Evolutionary conservation across 257 asterid species (phyloP).

Genomic region (Lavandula angustifolia): DNA sequence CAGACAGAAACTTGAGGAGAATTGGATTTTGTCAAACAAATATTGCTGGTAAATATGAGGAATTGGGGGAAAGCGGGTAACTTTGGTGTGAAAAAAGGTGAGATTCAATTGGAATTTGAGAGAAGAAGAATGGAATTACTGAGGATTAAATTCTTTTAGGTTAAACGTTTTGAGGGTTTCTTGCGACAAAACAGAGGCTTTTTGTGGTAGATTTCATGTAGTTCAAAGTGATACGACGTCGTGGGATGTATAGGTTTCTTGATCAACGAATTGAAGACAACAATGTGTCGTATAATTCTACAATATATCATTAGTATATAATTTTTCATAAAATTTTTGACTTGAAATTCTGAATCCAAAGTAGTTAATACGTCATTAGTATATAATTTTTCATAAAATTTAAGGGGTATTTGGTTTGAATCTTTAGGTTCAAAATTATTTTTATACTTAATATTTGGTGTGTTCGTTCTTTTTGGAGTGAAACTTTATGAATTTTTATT

Average conservation of each 20-base stretch:
- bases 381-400: too few relatives aligned
- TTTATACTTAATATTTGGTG: too few relatives aligned
- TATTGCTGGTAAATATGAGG: conserved; percentile 24
- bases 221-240: background rate
- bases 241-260: background rate
- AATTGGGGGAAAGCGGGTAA: conserved; percentile 15
- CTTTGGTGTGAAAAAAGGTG: conserved; percentile 3
- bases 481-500: too few relatives aligned
- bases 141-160: conserved; percentile 12
- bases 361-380: too few relatives aligned
- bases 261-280: conserved; percentile 12
- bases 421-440: too few relatives aligned
- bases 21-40: conserved; percentile 22
- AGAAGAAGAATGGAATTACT: conserved; percentile 1
- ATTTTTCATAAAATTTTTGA: too few relatives aligned
- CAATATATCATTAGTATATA: too few relatives aligned
- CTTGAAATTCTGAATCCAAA: too few relatives aligned
- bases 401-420: too few relatives aligned
- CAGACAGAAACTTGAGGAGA: conserved; percentile 27
- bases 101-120: conserved; percentile 17
- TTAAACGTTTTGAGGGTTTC: too few relatives aligned
- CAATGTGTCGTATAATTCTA: conserved; percentile 17
- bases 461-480: too few relatives aligned
- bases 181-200: background rate
- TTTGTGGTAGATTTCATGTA: conserved; percentile 21